Percentiles rank a stretch among this genome's conserved stretches.
Evolutionary conservation across 345 rosid species (phyloP).

Genomic region (Cochlearia excelsa): DNA sequence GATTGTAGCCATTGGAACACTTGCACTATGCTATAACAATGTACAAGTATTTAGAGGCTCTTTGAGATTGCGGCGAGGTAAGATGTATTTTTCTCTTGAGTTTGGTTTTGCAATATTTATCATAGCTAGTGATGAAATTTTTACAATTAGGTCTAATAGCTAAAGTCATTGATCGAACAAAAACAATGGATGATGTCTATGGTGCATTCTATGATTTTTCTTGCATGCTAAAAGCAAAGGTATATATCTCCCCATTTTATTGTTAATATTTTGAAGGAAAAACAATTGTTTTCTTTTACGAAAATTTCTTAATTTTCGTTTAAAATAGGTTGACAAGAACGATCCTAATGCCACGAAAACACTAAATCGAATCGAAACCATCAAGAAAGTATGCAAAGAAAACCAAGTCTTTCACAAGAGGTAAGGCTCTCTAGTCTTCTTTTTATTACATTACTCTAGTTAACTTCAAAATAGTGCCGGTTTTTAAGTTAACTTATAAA

Average conservation of each 20-base stretch:
- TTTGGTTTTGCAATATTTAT: neutral
- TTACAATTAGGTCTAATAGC: slow-evolving; percentile 68
- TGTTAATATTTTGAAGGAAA: neutral
- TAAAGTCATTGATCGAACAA: slow-evolving; percentile 65
- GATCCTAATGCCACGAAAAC: slow-evolving; percentile 70
- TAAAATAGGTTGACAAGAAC: slow-evolving; percentile 51
- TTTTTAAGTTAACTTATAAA: too few species aligned
- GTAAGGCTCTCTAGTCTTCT: slow-evolving; percentile 28
- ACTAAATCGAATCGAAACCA: slow-evolving; percentile 53
- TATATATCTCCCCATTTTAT: slow-evolving; percentile 16
- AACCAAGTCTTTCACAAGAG: slow-evolving; percentile 56
- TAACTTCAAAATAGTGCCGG: too few species aligned
- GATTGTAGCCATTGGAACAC: slow-evolving; percentile 90
- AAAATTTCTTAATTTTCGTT: too few species aligned
- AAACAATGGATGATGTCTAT: slow-evolving; percentile 76
- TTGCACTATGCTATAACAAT: slow-evolving; percentile 79
- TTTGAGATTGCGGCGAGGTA: slow-evolving; percentile 91
- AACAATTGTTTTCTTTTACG: neutral
- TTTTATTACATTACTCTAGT: neutral
- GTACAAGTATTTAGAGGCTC: slow-evolving; percentile 83
- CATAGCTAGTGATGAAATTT: neutral
- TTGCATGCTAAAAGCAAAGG: slow-evolving; percentile 64
- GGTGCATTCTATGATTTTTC: slow-evolving; percentile 71
- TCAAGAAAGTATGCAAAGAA: slow-evolving; percentile 56
- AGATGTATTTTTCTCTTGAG: slow-evolving; percentile 19